A percentile compares a stretch with the other conserved stretches of the same genome.
Evolutionary conservation across 148 eudicot species (phyloP).

Genomic region (Chenopodium berlandieri): DNA sequence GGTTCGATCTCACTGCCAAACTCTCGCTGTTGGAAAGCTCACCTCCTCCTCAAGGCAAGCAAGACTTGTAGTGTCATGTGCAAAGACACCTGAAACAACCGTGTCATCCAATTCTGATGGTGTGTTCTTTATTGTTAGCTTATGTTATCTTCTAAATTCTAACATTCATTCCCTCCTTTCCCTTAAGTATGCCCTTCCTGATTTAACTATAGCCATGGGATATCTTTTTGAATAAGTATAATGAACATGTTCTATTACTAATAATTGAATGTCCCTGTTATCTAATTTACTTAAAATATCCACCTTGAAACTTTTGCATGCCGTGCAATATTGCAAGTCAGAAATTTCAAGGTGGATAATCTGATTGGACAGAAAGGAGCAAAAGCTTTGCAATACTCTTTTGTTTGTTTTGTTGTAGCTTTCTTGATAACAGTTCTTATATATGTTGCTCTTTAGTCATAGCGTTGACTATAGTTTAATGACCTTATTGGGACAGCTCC

Average conservation of each 20-base stretch:
- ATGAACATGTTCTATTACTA: background rate
- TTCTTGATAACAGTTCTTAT: background rate
- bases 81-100: slow-evolving; percentile 47
- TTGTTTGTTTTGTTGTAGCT: background rate
- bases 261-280: background rate
- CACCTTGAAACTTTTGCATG: background rate
- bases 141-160: background rate
- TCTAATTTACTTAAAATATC: background rate
- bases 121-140: slow-evolving; percentile 33
- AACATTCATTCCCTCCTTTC: background rate
- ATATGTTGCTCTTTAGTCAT: background rate
- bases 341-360: background rate
- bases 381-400: background rate
- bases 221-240: background rate
- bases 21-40: slow-evolving; percentile 37
- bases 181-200: background rate
- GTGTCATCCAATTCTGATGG: slow-evolving; percentile 48
- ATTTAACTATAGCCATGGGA: no score
- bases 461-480: slow-evolving; percentile 10
- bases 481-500: slow-evolving; percentile 32
- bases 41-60: slow-evolving; percentile 37
- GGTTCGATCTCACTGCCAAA: slow-evolving; percentile 34
- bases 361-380: background rate
- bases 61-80: slow-evolving; percentile 46
- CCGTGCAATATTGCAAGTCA: background rate